Evolutionary conservation across 2,329 filamentous ascomycete species (phyloP), one percentile per base, ranked within the genome.

Genomic region (Colletotrichum tamarilloi): DNA sequence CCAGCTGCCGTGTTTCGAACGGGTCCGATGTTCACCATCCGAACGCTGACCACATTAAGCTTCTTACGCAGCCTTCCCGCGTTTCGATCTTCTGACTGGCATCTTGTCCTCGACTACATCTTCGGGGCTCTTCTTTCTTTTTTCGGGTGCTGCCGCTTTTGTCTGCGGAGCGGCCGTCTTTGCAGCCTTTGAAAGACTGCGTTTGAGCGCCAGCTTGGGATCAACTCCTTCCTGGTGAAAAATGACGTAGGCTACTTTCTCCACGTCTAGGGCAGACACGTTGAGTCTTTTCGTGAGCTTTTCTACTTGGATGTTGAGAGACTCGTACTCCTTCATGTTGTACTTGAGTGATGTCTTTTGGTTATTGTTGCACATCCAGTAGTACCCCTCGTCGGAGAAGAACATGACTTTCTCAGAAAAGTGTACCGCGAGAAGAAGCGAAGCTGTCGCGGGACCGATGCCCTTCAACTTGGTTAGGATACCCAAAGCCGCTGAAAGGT

Each of bases 361-460:
- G 0, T 86, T 86, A n/a, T 82, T 80, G 78, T 88, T 89, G 77
- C 89, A 89, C 6, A 93, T 82, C 93, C 93, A 96, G 76, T 91
- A 88, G 79, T 92, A 96, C 4, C 92, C 87, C 81, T 97, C 94
- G 78, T 97, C 94, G 2, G 92, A 93, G 82, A 96, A 96, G 85
- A 96, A 96, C 1, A 93, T 88, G 62, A 92, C 86, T 14, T 83
- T 82, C 0, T 85, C 81, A 0, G 92, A 87, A 73, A 91, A 87
- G 75, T 91, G 88, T 5, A 93, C 89, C 5, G 92, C 89, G 3
- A 97, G 86, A 1, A 96, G 83, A 38, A 97, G 87, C 1, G 93
- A 94, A 0, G 93, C 94, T 0, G 94, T 96, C 8, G 94, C 94
- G 1, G 94, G 93, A 0, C 94, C 94, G 74, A 97, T 90, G 42